These are phyloP conservation scores for Podospora conica DNA, from an alignment of 495 filamentous ascomycete genomes.

Conservation along the genomic window DNA sequence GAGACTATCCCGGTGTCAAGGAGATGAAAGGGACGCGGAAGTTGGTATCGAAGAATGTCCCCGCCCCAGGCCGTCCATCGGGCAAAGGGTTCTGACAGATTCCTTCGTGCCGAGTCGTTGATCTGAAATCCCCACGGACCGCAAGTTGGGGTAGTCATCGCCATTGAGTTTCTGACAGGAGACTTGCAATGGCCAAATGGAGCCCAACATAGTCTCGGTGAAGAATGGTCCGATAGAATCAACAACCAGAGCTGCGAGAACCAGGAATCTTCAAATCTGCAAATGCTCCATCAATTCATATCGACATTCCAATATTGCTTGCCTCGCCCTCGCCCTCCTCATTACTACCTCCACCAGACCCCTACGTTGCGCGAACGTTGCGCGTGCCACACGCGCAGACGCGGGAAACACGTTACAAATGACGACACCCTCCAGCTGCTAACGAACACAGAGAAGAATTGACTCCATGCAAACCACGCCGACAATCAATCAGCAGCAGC, in stretches of 20 bases:
- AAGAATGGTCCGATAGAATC: too few species aligned
- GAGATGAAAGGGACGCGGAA: not conserved
- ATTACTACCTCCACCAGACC: not conserved
- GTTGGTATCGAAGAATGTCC: not conserved
- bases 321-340: not conserved
- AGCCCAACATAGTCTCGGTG: too few species aligned
- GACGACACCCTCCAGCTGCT: not conserved
- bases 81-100: too few species aligned
- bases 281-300: not conserved
- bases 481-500: slow-evolving; percentile 5
- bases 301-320: not conserved
- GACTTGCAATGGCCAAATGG: too few species aligned
- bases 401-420: not conserved
- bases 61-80: too few species aligned
- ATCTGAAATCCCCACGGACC: too few species aligned
- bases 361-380: not conserved
- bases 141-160: too few species aligned
- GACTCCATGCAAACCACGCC: not conserved
- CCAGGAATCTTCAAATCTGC: not conserved
- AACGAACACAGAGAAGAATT: too few species aligned
- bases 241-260: too few species aligned
- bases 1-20: not conserved
- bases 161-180: not conserved
- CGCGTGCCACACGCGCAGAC: not conserved
- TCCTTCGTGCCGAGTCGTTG: too few species aligned